phyloP scores from a whole-genome alignment of 2,329 filamentous ascomycete genomes.

The Colletotrichum destructivum region DNA sequence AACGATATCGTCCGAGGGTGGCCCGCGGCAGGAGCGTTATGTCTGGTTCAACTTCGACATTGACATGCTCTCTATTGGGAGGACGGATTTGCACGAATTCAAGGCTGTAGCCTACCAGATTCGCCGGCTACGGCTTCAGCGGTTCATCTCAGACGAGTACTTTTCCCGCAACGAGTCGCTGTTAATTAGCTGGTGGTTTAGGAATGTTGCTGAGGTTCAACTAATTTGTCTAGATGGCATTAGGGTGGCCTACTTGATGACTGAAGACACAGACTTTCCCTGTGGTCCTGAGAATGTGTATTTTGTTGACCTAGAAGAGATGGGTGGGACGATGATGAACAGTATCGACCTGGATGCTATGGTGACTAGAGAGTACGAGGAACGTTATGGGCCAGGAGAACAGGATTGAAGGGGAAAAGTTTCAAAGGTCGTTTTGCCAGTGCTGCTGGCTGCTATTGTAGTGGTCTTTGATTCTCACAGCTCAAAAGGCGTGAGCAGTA shows the following conservation, averaged over 20 bases:
- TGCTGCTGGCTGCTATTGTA: background rate
- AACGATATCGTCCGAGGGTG: background rate
- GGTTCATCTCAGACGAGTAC: background rate
- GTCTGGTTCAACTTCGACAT: constrained; percentile 24
- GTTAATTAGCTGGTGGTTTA: background rate
- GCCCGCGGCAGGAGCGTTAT: constrained; percentile 1
- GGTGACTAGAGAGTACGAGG: background rate
- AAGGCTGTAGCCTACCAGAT: background rate
- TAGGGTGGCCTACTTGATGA: background rate
- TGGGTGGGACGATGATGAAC: constrained; percentile 17
- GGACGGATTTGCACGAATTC: background rate
- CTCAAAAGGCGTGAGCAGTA: too few relatives aligned
- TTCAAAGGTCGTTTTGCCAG: background rate
- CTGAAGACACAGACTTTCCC: background rate
- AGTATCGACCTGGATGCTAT: constrained; percentile 22
- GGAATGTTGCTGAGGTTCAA: background rate
- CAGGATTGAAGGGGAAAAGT: background rate
- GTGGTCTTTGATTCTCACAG: background rate
- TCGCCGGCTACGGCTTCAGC: background rate
- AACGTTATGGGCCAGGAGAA: background rate
- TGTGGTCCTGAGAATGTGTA: constrained; percentile 19
- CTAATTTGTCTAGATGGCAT: background rate
- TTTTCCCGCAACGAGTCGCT: constrained; percentile 1
- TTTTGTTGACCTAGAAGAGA: constrained; percentile 8
- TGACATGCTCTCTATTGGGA: constrained; percentile 13